Evolutionary conservation across 2,329 filamentous ascomycete species (phyloP), one percentile per base, ranked within the genome.

Genomic region (Fusarium sp.): DNA sequence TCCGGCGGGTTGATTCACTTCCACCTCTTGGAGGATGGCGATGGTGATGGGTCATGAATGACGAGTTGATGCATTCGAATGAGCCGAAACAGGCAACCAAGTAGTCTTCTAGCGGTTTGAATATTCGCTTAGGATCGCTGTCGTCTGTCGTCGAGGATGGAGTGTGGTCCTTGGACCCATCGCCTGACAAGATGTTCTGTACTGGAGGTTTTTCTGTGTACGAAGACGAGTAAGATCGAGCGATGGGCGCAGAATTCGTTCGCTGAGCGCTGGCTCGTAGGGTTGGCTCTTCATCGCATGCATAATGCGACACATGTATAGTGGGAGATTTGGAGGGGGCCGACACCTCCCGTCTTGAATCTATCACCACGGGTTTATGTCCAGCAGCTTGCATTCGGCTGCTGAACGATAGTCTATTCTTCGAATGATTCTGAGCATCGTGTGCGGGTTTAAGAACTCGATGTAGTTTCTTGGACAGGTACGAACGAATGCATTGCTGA

Each of bases 41-140:
- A 54, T 85, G 66, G 30, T 76, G 73, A 38, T 77, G 82, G 1
- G 88, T 88, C 40, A 88, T 85, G 79, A 98, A 98, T 0, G 95
- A 95, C 15, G 85, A 86, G 80, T 97, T 97, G n/a, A 98, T 83
- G 72, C 89, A 91, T 62, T 93, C 88, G 74, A 91, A 91, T 0
- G 91, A 91, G 64, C 89, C 88, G 77, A 97, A 94, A 75, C 89
- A 92, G 22, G 84, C 82, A 59, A 91, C 84, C 45, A 98, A 88
- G 79, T 97, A 96, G 70, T 95, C 92, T 82, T 97, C 94, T 15
- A 98, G 80, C 6, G 88, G 87, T 69, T 90, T 91, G 81, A 98
- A 98, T 12, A 96, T 90, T 40, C 85, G 86, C 78, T 88, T 91
- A 4, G 87, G 82, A 4, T 86, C 87, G 22, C 71, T 72, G 3